Evolutionary conservation across 2,329 filamentous ascomycete species (phyloP).

Genomic region (Xylariales sp.): DNA sequence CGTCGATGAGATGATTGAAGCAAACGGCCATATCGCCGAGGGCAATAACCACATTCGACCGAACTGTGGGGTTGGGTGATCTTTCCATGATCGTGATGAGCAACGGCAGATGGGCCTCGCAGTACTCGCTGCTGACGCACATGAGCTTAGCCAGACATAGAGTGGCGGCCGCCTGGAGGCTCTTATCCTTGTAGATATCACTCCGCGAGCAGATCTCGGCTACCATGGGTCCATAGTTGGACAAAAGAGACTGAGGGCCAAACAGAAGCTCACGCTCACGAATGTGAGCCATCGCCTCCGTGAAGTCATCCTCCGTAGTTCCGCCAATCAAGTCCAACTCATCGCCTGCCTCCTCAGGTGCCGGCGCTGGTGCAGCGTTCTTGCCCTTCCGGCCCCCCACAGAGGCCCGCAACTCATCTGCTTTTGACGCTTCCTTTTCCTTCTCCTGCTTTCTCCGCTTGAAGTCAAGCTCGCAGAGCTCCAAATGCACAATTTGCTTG

Average conservation of each 20-base stretch:
- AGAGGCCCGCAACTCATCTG: constrained; percentile 50
- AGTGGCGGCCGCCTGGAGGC: constrained; percentile 91
- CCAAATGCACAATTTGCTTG: constrained; percentile 98
- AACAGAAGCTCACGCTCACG: constrained; percentile 84
- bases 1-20: constrained; percentile 99
- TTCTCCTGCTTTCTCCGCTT: constrained; percentile 94
- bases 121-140: constrained; percentile 98
- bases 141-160: constrained; percentile 97
- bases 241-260: constrained; percentile 84
- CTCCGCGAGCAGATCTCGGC: constrained; percentile 96
- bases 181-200: constrained; percentile 88
- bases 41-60: constrained; percentile 96
- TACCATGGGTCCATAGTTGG: constrained; percentile 90
- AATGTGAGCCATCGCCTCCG: constrained; percentile 85
- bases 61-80: constrained; percentile 89
- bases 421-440: constrained; percentile 71
- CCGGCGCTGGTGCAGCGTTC: constrained; percentile 54
- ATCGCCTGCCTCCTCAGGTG: constrained; percentile 77
- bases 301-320: constrained; percentile 94
- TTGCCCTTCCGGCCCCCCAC: constrained; percentile 49
- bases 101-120: constrained; percentile 89
- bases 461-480: constrained; percentile 97
- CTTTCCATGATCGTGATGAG: constrained; percentile 98
- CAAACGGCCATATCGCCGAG: constrained; percentile 99
- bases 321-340: constrained; percentile 97